Conservation (phyloP, 495 filamentous ascomycete genomes). For the Sporormia fimetaria region DNA sequence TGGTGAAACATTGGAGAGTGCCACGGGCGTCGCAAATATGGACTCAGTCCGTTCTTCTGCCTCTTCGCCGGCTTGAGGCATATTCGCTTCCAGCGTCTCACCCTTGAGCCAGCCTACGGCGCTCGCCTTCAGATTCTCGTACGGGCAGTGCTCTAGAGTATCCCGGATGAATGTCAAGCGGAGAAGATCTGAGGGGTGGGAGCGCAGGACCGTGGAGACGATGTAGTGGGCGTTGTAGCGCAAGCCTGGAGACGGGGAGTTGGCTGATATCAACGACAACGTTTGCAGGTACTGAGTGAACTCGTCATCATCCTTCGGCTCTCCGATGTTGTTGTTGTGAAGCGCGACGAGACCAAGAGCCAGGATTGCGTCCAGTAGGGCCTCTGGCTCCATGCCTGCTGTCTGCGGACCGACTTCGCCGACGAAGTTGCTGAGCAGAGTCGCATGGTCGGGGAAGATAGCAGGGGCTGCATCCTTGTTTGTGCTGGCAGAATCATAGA, state of each 20-base stretch:
- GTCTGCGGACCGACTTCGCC: conserved; percentile 21
- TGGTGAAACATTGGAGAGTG: conserved; percentile 38
- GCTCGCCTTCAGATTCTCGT: conserved; percentile 63
- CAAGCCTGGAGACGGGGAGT: conserved; percentile 53
- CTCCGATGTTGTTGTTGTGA: conserved; percentile 29
- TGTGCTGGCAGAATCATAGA: conserved; percentile 24
- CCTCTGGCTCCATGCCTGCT: conserved; percentile 32
- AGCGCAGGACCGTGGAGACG: conserved; percentile 59
- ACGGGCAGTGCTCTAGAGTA: conserved; percentile 70
- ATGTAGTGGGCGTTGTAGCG: conserved; percentile 65
- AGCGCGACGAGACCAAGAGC: conserved; percentile 34
- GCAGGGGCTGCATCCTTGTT: conserved; percentile 11
- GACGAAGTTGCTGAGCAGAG: conserved; percentile 31
- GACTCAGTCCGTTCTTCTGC: conserved; percentile 6
- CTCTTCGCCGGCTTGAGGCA: conserved; percentile 6
- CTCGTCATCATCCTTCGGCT: conserved; percentile 31
- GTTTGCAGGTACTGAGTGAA: conserved; percentile 42
- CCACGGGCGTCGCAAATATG: conserved; percentile 47
- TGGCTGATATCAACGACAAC: conserved; percentile 52
- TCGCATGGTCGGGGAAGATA: conserved; percentile 34
- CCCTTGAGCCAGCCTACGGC: conserved; percentile 82
- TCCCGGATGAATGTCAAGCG: conserved; percentile 68
- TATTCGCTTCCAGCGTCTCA: conserved; percentile 52
- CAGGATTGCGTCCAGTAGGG: conserved; percentile 39
- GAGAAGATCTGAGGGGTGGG: conserved; percentile 57